Evolutionary conservation across 352 stramenopile genomes (phyloP).

Genomic region (Blastocystis sp.): DNA sequence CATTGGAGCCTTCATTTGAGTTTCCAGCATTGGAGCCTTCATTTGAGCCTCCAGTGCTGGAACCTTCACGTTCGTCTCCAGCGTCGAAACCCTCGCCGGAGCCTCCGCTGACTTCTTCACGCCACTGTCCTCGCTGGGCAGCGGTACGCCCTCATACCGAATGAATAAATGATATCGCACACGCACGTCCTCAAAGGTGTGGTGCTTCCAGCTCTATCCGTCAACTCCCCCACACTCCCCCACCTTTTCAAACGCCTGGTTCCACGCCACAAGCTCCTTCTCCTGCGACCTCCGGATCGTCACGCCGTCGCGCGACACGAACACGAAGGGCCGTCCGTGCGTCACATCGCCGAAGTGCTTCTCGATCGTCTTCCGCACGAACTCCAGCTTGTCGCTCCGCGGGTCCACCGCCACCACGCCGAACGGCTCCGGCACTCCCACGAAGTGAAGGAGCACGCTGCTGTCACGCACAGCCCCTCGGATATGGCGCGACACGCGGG

Average conservation of each 20-base stretch:
- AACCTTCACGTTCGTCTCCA: background rate
- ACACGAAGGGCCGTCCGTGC: slow-evolving; percentile 22
- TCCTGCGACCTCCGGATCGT: slow-evolving; percentile 41
- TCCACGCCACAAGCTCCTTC: slow-evolving; percentile 68
- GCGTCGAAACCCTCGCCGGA: too few relatives aligned
- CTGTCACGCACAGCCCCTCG: slow-evolving; percentile 12
- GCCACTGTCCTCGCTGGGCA: too few relatives aligned
- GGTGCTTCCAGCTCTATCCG: slow-evolving; percentile 71
- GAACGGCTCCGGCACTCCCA: slow-evolving; percentile 51
- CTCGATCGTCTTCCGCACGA: slow-evolving; percentile 49
- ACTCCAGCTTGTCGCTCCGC: slow-evolving; percentile 53
- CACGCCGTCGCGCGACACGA: slow-evolving; percentile 62
- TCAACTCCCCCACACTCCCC: background rate
- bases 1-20: too few relatives aligned
- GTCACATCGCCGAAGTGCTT: slow-evolving; percentile 64
- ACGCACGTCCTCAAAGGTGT: slow-evolving; percentile 54
- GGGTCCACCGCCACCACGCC: slow-evolving; percentile 45
- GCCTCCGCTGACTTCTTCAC: too few relatives aligned
- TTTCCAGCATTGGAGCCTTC: too few relatives aligned
- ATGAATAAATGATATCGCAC: slow-evolving; percentile 74
- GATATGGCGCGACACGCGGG: background rate
- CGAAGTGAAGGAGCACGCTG: slow-evolving; percentile 38
- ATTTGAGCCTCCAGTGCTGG: too few relatives aligned
- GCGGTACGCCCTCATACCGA: too few relatives aligned
- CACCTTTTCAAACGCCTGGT: slow-evolving; percentile 69